These are phyloP conservation scores for Diplodia seriata DNA, from an alignment of 2,329 filamentous ascomycete genomes.

Conservation along the genomic window DNA sequence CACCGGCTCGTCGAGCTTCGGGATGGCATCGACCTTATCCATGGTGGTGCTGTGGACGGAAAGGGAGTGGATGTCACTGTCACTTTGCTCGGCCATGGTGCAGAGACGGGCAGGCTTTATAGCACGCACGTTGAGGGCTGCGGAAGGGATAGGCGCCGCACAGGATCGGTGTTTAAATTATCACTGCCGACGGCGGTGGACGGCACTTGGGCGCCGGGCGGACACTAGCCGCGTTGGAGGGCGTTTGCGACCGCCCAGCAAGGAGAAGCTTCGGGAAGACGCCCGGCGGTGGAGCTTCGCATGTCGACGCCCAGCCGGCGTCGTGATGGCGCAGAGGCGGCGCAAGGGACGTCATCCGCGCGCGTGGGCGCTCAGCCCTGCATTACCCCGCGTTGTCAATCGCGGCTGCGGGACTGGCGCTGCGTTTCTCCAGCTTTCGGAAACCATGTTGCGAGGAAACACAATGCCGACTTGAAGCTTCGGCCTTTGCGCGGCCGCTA, in stretches of 20 bases:
- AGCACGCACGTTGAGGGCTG: constrained; percentile 6
- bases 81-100: constrained; percentile 5
- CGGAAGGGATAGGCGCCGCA: constrained; percentile 5
- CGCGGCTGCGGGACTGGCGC: constrained; percentile 29
- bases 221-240: constrained; percentile 27
- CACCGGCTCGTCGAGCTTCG: constrained; percentile 20
- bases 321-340: constrained; percentile 13
- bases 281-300: constrained; percentile 26
- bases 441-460: constrained; percentile 31
- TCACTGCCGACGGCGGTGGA: constrained; percentile 16
- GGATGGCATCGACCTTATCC: constrained; percentile 30
- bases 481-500: constrained; percentile 15
- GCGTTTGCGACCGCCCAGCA: constrained; percentile 16
- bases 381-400: constrained; percentile 29
- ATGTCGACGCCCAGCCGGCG: constrained; percentile 5
- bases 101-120: constrained; percentile 12
- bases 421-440: constrained; percentile 29
- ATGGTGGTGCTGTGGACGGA: constrained; percentile 18
- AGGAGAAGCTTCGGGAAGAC: constrained; percentile 29
- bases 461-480: constrained; percentile 25
- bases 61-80: constrained; percentile 19
- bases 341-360: constrained; percentile 12
- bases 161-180: constrained; percentile 27
- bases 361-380: constrained; percentile 23
- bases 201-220: constrained; percentile 19